These are phyloP conservation scores for Paramyrothecium sp. DNA, from an alignment of 2,329 filamentous ascomycete genomes.

Conservation along the genomic window DNA sequence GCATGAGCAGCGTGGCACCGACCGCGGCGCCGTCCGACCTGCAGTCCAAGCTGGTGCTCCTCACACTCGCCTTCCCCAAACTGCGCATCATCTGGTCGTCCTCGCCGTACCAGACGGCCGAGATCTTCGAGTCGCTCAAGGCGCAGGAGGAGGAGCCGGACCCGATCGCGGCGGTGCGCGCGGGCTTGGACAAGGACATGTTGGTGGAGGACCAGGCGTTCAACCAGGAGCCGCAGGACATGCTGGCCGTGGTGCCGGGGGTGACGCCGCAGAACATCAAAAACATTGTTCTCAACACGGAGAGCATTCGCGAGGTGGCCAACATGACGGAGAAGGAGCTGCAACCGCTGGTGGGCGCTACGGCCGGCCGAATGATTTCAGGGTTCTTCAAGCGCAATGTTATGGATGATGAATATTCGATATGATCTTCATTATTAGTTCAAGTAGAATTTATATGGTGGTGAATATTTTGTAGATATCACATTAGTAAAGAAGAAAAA, in stretches of 20 bases:
- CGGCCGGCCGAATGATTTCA: constrained; percentile 73
- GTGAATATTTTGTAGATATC: neutral
- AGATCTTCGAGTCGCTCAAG: constrained; percentile 94
- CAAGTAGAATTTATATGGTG: constrained; percentile 3
- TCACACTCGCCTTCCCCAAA: constrained; percentile 87
- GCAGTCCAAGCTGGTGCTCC: constrained; percentile 86
- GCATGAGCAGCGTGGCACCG: constrained; percentile 61
- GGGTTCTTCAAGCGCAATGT: constrained; percentile 75
- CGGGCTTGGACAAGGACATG: constrained; percentile 63
- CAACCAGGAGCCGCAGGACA: constrained; percentile 84
- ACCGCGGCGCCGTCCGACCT: constrained; percentile 65
- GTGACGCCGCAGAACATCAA: constrained; percentile 77
- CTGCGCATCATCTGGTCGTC: constrained; percentile 92
- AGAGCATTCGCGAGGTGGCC: constrained; percentile 77
- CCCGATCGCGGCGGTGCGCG: constrained; percentile 78
- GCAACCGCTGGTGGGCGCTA: constrained; percentile 70
- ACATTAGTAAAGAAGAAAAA: constrained; percentile 9
- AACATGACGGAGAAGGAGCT: constrained; percentile 80
- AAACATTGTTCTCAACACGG: constrained; percentile 68
- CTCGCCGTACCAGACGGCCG: constrained; percentile 91
- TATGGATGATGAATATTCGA: constrained; percentile 40
- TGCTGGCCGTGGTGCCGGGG: constrained; percentile 82
- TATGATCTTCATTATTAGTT: constrained; percentile 29
- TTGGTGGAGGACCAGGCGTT: constrained; percentile 69
- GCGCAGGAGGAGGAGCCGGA: constrained; percentile 87